phyloP scores from a whole-genome alignment of 768 basidiomycete genomes.

The Boletales sp. region DNA sequence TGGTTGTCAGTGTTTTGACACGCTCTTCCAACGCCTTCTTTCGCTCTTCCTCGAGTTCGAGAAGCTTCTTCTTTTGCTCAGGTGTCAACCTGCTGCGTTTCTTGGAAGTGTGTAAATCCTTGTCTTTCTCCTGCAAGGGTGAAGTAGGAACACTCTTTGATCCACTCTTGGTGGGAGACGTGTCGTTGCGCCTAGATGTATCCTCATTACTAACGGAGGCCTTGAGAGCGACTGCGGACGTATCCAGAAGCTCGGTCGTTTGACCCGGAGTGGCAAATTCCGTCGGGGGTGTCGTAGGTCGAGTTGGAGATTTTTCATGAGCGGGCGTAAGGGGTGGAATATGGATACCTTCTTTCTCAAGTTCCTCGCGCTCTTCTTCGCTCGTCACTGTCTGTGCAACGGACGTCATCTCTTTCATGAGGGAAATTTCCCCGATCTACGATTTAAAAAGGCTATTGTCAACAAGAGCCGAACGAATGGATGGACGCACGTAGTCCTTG shows the following conservation, averaged over 20 bases:
- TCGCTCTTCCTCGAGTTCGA: constrained; percentile 78
- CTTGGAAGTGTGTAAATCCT: constrained; percentile 30
- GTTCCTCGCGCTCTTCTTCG: constrained; percentile 88
- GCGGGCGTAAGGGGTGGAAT: constrained; percentile 18
- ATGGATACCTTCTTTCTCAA: constrained; percentile 63
- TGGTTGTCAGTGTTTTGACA: constrained; percentile 66
- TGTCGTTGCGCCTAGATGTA: constrained; percentile 11
- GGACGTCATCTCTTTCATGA: constrained; percentile 91
- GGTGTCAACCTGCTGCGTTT: constrained; percentile 57
- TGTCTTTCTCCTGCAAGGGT: constrained; percentile 35
- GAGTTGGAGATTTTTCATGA: constrained; percentile 13
- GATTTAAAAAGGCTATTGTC: background rate
- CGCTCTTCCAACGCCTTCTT: constrained; percentile 77
- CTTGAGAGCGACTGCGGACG: constrained; percentile 15
- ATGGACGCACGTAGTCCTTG: constrained; percentile 70
- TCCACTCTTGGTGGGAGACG: constrained; percentile 17
- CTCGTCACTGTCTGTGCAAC: constrained; percentile 85
- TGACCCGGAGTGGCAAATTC: constrained; percentile 8
- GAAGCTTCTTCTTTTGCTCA: constrained; percentile 83
- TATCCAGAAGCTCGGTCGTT: constrained; percentile 7
- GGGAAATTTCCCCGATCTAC: constrained; percentile 93
- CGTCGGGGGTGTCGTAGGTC: constrained; percentile 15
- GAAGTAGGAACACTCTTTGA: constrained; percentile 23
- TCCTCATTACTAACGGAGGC: constrained; percentile 18
- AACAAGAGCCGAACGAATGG: background rate